Conservation (phyloP, 495 filamentous ascomycete genomes). For the Umbilicaria muhlenbergii region DNA sequence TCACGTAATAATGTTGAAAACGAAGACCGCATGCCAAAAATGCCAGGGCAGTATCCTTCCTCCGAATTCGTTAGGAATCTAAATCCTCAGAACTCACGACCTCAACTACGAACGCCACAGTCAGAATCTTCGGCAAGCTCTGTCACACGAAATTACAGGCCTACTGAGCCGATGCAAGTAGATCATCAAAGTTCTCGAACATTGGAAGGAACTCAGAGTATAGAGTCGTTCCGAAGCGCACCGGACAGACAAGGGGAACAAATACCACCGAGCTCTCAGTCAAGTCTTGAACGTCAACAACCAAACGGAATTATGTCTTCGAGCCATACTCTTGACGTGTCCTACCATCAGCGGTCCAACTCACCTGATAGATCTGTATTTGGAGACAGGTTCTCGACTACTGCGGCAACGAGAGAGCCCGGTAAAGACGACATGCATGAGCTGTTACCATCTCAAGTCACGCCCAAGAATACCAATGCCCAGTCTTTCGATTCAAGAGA, state of each 20-base stretch:
- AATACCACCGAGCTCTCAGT: constrained; percentile 5
- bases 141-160: no score
- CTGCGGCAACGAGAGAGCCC: no score
- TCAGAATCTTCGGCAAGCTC: constrained; percentile 21
- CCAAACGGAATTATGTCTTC: constrained; percentile 4
- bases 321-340: no score
- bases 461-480: neutral
- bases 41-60: constrained; percentile 13
- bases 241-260: neutral
- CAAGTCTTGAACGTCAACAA: constrained; percentile 9
- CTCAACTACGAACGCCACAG: constrained; percentile 13
- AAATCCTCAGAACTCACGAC: constrained; percentile 15
- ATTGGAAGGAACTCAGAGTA: constrained; percentile 32
- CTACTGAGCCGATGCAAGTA: no score
- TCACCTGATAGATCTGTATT: no score
- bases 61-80: constrained; percentile 11
- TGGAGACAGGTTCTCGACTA: no score
- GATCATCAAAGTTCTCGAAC: constrained; percentile 20
- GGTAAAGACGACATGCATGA: no score
- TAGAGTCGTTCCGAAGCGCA: constrained; percentile 37
- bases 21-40: constrained; percentile 10
- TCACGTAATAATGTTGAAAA: constrained; percentile 7
- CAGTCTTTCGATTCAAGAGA: neutral
- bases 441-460: no score
- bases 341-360: no score